These are phyloP conservation scores for Hanseniaspora clermontiae DNA, from an alignment of 805 yeast species.

Conservation along the genomic window DNA sequence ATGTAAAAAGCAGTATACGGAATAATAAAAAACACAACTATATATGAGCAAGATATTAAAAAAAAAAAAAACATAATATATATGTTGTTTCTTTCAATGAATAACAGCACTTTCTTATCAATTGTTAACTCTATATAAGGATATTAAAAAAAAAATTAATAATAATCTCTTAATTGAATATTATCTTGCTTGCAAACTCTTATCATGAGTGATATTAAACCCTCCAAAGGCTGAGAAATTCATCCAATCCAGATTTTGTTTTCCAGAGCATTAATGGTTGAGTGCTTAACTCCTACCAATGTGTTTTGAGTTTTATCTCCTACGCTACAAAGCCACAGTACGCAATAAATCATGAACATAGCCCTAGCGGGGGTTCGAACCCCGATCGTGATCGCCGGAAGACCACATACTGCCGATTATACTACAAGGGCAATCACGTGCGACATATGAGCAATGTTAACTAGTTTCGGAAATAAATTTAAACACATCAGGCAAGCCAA, in stretches of 20 bases:
- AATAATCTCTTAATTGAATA: too few relatives aligned
- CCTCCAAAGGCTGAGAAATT: neutral
- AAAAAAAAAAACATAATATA: too few relatives aligned
- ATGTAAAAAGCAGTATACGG: neutral
- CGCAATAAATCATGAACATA: slow-evolving; percentile 12
- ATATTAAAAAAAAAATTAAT: too few relatives aligned
- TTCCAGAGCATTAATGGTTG: neutral
- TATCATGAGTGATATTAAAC: neutral
- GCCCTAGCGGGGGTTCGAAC: slow-evolving; percentile 46
- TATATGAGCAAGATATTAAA: too few relatives aligned
- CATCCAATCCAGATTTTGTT: too few relatives aligned
- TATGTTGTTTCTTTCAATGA: too few relatives aligned
- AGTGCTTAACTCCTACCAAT: neutral
- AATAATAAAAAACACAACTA: too few relatives aligned
- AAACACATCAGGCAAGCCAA: neutral
- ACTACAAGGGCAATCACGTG: slow-evolving; percentile 33
- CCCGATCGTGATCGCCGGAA: slow-evolving; percentile 45
- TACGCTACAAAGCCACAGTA: neutral
- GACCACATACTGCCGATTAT: slow-evolving; percentile 42
- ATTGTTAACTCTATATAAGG: too few relatives aligned
- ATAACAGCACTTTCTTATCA: too few relatives aligned
- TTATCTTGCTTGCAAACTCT: too few relatives aligned
- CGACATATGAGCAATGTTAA: too few relatives aligned
- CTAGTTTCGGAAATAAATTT: neutral
- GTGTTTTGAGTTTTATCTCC: too few relatives aligned